Percentiles rank a stretch among this genome's conserved stretches.
Evolutionary conservation across 2,329 filamentous ascomycete genomes (phyloP).

Genomic region (Verticillium tricorpus): DNA sequence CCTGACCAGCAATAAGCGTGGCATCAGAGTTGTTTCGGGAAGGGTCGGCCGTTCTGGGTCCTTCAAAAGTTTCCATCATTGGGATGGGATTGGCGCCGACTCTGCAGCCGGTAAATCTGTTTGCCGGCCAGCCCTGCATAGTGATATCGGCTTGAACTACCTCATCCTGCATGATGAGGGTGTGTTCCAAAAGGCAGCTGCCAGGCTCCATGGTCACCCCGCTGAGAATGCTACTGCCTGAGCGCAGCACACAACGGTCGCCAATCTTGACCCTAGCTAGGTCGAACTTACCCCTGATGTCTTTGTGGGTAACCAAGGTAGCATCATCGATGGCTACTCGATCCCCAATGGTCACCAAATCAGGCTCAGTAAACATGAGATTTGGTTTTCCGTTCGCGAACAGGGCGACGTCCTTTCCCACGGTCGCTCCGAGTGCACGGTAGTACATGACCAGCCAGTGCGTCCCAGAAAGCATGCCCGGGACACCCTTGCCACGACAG

Average conservation of each 20-base stretch:
- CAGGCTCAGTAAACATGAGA: constrained; percentile 53
- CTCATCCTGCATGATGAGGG: constrained; percentile 52
- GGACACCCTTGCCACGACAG: constrained; percentile 44
- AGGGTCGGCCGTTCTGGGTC: neutral
- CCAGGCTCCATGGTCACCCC: constrained; percentile 49
- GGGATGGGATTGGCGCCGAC: neutral
- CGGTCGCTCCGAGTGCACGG: constrained; percentile 46
- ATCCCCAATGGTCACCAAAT: constrained; percentile 48
- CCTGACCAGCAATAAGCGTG: neutral
- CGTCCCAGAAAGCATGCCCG: constrained; percentile 49
- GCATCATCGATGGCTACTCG: constrained; percentile 51
- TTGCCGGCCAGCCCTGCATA: constrained; percentile 52
- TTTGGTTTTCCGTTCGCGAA: constrained; percentile 48
- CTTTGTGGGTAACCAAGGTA: constrained; percentile 51
- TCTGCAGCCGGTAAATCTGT: constrained; percentile 26
- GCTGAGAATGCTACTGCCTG: constrained; percentile 45
- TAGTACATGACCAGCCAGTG: constrained; percentile 50
- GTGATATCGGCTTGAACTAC: constrained; percentile 43
- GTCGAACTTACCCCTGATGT: constrained; percentile 52
- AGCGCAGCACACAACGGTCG: constrained; percentile 45
- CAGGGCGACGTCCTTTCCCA: constrained; percentile 50
- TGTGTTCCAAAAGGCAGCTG: constrained; percentile 52
- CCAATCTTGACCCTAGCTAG: constrained; percentile 47
- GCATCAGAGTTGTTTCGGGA: constrained; percentile 1
- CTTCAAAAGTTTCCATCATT: neutral